These are phyloP conservation scores for Berberis vulgaris DNA, from an alignment of 164 flowering plant genomes.

Conservation along the genomic window DNA sequence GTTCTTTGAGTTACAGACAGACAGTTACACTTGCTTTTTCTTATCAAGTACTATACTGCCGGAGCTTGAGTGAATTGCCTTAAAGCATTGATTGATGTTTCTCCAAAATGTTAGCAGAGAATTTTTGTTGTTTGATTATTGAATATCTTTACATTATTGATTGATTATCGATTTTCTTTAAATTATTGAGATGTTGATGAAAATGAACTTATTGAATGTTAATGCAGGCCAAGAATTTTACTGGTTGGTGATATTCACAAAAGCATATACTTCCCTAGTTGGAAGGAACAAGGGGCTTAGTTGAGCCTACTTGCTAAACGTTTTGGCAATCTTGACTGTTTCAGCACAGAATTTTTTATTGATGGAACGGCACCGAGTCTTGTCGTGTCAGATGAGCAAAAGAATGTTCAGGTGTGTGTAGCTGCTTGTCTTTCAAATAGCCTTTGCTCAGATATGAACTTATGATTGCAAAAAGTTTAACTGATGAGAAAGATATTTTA, in stretches of 20 bases:
- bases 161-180: neutral
- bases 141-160: no score
- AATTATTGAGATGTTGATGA: neutral
- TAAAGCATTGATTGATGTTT: no score
- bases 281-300: slow-evolving; percentile 98
- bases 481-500: no score
- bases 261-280: slow-evolving; percentile 91
- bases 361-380: slow-evolving; percentile 94
- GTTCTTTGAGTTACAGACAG: no score
- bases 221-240: slow-evolving; percentile 89
- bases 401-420: slow-evolving; percentile 75
- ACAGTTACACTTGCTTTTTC: no score
- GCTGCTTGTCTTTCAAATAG: neutral
- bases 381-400: slow-evolving; percentile 84
- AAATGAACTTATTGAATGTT: neutral
- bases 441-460: no score
- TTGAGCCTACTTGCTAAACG: slow-evolving; percentile 85
- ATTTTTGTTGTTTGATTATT: neutral
- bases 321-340: slow-evolving; percentile 91
- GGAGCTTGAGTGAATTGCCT: no score
- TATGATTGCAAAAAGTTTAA: no score
- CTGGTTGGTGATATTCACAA: slow-evolving; percentile 90
- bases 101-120: neutral
- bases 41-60: no score
- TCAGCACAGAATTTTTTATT: slow-evolving; percentile 87